Evolutionary conservation across 768 basidiomycete genomes (phyloP).

Genomic region (Clitopilus hobsonii): DNA sequence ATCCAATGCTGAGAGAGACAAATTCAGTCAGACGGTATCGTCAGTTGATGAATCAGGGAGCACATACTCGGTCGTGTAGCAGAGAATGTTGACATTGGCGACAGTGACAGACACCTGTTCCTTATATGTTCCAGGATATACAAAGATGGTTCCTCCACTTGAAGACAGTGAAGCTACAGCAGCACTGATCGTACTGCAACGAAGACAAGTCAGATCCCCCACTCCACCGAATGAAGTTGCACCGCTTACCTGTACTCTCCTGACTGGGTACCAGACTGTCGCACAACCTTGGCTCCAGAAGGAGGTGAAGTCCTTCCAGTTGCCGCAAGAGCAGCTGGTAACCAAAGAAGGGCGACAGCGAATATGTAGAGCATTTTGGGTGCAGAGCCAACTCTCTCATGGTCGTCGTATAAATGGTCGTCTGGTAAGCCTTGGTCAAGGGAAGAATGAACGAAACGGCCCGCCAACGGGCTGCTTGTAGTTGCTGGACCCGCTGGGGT

Average conservation of each 20-base stretch:
- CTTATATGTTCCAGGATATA: slow-evolving; percentile 38
- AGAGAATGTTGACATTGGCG: slow-evolving; percentile 1
- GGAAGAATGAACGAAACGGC: not conserved
- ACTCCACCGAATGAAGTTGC: not conserved
- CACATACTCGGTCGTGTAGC: slow-evolving; percentile 31
- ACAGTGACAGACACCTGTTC: slow-evolving; percentile 38
- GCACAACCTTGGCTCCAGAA: slow-evolving; percentile 32
- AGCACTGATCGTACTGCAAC: slow-evolving; percentile 28
- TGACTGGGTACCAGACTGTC: slow-evolving; percentile 26
- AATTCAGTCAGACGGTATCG: not conserved
- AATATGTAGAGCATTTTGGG: not conserved
- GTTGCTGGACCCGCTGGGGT: not conserved
- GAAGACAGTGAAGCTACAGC: slow-evolving; percentile 34
- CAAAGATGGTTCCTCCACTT: slow-evolving; percentile 32
- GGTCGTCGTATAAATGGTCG: not conserved
- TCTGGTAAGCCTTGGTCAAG: not conserved
- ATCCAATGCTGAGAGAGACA: slow-evolving; percentile 19
- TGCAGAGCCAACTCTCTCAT: not conserved
- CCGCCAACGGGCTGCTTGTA: not conserved
- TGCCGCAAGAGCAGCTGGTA: not conserved
- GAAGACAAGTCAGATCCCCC: not conserved
- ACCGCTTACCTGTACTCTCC: slow-evolving; percentile 22
- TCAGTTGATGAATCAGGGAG: not conserved
- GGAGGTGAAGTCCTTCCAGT: slow-evolving; percentile 30
- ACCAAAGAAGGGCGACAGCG: not conserved